These are phyloP conservation scores for Lodderomyces elongisporus DNA, from an alignment of 1,139 yeast genomes.

Conservation along the genomic window DNA sequence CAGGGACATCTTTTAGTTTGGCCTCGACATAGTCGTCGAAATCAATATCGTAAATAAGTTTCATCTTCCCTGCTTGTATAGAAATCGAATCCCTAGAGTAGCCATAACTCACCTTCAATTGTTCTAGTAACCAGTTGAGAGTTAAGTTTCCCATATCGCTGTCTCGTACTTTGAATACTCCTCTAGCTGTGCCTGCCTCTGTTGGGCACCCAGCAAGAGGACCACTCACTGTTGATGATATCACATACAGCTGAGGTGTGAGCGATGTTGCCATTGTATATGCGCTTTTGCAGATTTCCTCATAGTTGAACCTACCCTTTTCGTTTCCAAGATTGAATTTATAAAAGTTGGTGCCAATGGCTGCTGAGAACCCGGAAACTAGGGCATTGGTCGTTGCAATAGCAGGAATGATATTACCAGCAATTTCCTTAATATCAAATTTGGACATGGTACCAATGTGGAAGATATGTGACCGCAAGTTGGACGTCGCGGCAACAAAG, in stretches of 20 bases:
- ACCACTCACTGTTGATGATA: conserved; percentile 53
- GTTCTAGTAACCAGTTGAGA: conserved; percentile 42
- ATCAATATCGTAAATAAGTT: conserved; percentile 77
- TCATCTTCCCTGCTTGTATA: conserved; percentile 53
- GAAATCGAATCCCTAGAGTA: conserved; percentile 68
- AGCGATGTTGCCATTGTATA: conserved; percentile 17
- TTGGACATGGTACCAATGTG: conserved; percentile 69
- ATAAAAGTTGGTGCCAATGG: conserved; percentile 59
- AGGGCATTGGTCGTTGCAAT: conserved; percentile 97
- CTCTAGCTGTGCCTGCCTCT: conserved; percentile 60
- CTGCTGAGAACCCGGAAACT: conserved; percentile 81
- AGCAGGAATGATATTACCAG: conserved; percentile 97
- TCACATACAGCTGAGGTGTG: conserved; percentile 63
- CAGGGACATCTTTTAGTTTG: conserved; percentile 45
- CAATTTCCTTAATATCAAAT: conserved; percentile 88
- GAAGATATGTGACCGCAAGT: conserved; percentile 71
- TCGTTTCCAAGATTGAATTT: conserved; percentile 7
- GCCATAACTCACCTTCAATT: conserved; percentile 42
- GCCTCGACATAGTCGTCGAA: conserved; percentile 71
- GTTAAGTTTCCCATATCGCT: conserved; percentile 14
- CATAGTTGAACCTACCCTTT: conserved; percentile 19
- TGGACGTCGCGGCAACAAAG: conserved; percentile 86
- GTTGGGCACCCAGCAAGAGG: conserved; percentile 72
- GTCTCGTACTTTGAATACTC: conserved; percentile 22
- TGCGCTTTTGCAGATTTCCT: background rate